phyloP scores from a whole-genome alignment of 441 rosid species.

The Erodium moschatum region DNA sequence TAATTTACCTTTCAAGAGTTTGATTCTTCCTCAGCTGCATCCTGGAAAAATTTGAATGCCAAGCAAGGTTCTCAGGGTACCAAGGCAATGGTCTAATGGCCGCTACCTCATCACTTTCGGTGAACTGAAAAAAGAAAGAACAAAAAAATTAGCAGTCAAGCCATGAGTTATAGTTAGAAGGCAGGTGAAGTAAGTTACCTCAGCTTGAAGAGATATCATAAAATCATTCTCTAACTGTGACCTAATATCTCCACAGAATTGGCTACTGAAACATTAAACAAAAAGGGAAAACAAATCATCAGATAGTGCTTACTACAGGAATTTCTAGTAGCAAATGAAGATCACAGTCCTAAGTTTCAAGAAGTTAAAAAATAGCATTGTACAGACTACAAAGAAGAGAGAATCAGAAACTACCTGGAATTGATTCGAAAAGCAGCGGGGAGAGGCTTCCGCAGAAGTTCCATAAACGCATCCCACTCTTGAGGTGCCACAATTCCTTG shows the following conservation, averaged over 20 bases:
- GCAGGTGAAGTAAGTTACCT: constrained; percentile 28
- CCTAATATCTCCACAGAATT: constrained; percentile 61
- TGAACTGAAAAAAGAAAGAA: constrained; percentile 32
- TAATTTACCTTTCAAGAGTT: constrained; percentile 69
- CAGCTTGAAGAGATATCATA: constrained; percentile 62
- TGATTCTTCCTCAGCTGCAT: constrained; percentile 85
- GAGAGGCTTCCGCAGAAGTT: constrained; percentile 65
- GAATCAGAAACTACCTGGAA: constrained; percentile 40
- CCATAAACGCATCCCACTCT: constrained; percentile 74
- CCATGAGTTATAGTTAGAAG: background rate
- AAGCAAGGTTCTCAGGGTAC: constrained; percentile 85
- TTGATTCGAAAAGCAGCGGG: constrained; percentile 91
- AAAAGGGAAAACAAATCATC: background rate
- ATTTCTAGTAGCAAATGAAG: too few species aligned
- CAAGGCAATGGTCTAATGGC: constrained; percentile 83
- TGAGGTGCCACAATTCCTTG: constrained; percentile 67
- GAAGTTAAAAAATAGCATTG: too few species aligned
- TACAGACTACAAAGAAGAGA: too few species aligned
- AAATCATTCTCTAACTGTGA: constrained; percentile 77
- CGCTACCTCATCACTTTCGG: constrained; percentile 57
- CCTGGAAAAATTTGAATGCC: constrained; percentile 87
- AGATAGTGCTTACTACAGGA: too few species aligned
- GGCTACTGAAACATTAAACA: constrained; percentile 55
- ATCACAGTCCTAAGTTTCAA: too few species aligned
- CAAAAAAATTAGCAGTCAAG: background rate